These are phyloP conservation scores for Fusarium pseudonygamai DNA, from an alignment of 2,329 filamentous ascomycete genomes.

Conservation along the genomic window DNA sequence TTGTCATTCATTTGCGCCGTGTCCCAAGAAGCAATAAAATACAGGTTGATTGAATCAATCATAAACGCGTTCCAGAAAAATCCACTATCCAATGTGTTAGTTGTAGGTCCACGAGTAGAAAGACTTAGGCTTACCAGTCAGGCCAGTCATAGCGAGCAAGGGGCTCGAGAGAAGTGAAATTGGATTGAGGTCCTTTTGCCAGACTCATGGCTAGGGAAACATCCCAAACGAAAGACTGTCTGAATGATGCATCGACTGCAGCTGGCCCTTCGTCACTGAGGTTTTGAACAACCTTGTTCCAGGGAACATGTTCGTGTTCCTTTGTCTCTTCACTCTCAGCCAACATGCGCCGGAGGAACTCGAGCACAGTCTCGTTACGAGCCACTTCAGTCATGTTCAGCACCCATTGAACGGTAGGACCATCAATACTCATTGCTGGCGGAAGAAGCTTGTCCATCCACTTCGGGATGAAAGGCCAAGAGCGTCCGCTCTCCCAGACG, in stretches of 20 bases:
- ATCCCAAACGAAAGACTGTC: constrained; percentile 53
- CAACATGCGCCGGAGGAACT: constrained; percentile 43
- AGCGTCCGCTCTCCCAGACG: constrained; percentile 48
- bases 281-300: constrained; percentile 45
- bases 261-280: constrained; percentile 47
- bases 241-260: constrained; percentile 47
- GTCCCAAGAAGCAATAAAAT: constrained; percentile 52
- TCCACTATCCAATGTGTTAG: constrained; percentile 40
- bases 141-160: constrained; percentile 50
- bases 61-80: constrained; percentile 53
- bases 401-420: constrained; percentile 50
- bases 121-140: constrained; percentile 46
- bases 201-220: constrained; percentile 45
- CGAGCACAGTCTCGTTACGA: constrained; percentile 38
- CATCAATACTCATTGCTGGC: constrained; percentile 50
- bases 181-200: constrained; percentile 19
- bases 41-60: constrained; percentile 46
- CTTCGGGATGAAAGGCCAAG: constrained; percentile 50
- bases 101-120: neutral
- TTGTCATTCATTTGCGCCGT: constrained; percentile 51
- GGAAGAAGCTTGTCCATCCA: constrained; percentile 50
- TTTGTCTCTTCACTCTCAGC: constrained; percentile 40
- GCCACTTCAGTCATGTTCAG: constrained; percentile 47
- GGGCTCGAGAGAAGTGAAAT: constrained; percentile 42
- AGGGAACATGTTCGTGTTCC: constrained; percentile 47